phyloP scores from a whole-genome alignment of 2,329 filamentous ascomycete genomes.

The Keithomyces neogunnii region DNA sequence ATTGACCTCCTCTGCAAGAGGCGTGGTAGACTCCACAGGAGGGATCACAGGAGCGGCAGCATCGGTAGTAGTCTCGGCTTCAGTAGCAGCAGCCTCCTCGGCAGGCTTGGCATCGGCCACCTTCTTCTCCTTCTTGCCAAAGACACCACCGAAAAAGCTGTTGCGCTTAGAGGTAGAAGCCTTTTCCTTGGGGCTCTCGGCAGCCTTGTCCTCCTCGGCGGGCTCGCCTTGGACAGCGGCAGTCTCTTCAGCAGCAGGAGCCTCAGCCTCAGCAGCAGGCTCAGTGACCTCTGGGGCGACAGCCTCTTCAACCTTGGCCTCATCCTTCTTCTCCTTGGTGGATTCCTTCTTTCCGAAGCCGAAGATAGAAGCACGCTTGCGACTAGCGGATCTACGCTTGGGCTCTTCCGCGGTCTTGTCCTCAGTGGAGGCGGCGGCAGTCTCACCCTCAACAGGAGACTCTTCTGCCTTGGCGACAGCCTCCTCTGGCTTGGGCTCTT shows the following conservation, averaged over 20 bases:
- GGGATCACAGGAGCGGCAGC: constrained; percentile 52
- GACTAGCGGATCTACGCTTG: constrained; percentile 55
- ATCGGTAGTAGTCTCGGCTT: constrained; percentile 32
- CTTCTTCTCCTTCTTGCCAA: constrained; percentile 53
- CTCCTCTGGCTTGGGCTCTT: constrained; percentile 23
- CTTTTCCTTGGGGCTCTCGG: constrained; percentile 38
- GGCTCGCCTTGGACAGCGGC: constrained; percentile 25
- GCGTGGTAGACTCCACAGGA: constrained; percentile 48
- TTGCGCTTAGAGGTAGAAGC: constrained; percentile 43
- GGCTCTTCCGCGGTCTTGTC: constrained; percentile 36
- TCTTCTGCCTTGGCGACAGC: constrained; percentile 27
- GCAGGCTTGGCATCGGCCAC: constrained; percentile 39
- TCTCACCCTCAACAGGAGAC: constrained; percentile 18
- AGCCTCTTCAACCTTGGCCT: constrained; percentile 22
- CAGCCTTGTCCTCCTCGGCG: constrained; percentile 29
- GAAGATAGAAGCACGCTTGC: constrained; percentile 59
- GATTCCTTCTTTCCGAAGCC: constrained; percentile 48
- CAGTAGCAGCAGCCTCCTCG: constrained; percentile 32
- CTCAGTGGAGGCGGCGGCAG: constrained; percentile 22
- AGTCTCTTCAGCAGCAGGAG: constrained; percentile 22
- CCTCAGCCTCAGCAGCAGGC: constrained; percentile 25
- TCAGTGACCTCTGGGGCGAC: constrained; percentile 21
- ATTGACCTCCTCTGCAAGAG: constrained; percentile 49
- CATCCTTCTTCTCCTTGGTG: constrained; percentile 29
- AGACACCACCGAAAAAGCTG: constrained; percentile 46